phyloP scores from a whole-genome alignment of 345 rosid genomes.

The Gossypium stocksii region DNA sequence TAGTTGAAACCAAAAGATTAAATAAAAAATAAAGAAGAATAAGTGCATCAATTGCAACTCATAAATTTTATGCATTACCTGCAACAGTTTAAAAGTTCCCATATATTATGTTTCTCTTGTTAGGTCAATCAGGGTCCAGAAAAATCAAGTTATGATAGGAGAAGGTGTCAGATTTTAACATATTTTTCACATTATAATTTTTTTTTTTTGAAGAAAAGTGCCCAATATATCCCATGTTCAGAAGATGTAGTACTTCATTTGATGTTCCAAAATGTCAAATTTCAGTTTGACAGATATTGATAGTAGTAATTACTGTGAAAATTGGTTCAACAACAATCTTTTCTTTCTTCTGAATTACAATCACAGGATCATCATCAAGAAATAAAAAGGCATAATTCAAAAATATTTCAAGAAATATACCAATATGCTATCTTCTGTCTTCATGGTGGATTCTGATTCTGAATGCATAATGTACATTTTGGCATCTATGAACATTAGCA shows the following conservation, averaged over 20 bases:
- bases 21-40: background rate
- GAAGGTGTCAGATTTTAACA: background rate
- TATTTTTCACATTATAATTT: background rate
- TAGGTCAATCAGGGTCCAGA: background rate
- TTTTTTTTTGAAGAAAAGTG: background rate
- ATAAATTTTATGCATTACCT: background rate
- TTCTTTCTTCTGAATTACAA: too few species aligned
- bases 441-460: background rate
- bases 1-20: background rate
- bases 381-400: too few species aligned
- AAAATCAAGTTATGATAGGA: background rate
- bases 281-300: background rate
- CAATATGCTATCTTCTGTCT: background rate
- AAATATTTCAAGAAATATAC: background rate
- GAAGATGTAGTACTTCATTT: background rate
- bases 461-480: background rate
- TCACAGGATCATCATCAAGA: background rate
- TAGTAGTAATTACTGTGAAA: too few species aligned
- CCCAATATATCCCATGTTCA: background rate
- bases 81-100: background rate
- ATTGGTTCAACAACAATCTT: too few species aligned
- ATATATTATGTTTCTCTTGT: background rate
- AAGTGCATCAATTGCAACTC: background rate
- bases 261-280: background rate
- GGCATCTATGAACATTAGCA: background rate